Base-by-base conservation (phyloP, 2,329 filamentous ascomycete species). In the Cladosporium colombiae region DNA sequence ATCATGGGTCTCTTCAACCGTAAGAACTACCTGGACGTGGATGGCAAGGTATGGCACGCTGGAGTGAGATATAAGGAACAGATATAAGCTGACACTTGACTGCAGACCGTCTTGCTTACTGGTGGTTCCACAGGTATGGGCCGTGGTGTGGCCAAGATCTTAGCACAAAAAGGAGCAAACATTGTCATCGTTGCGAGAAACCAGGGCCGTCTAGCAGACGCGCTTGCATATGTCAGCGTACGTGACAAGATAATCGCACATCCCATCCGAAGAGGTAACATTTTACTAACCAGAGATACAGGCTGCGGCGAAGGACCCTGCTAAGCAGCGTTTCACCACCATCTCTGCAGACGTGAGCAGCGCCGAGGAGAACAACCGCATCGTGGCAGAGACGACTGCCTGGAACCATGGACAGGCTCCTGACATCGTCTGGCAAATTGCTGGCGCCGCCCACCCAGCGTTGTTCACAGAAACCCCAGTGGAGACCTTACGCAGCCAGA, bases 111-210 rank as follows among this genome's bases (percentile, higher is more conserved):
- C 62, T 83, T 98, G 64, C 83, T 99, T 62, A 99, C 95, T 0
- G 95, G 95, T 56, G 93, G 89, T 35, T 97, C 95, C 0, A 91
- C 97, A 75, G 95, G 95, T 66, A 92, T 97, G 90, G 95, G 95
- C 67, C 88, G 89, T 71, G 87, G 88, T 61, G 86, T 89, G 23
- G 93, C 89, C 5, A 84, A 87, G 61, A 84, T 93, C 70, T 86
- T 99, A 53, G 86, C 94, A 2, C 82, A 85, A 59, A 93, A 93
- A 77, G 95, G 95, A 56, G 94, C 95, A 67, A 92, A 93, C 77
- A 77, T 99, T 64, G 87, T 96, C 68, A 88, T 98, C 69, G 89
- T 97, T 60, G 89, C 94, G 16, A 90, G 95, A 64, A 91, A 89
- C 70, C 82, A 86, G 14, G 81, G 81, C 66, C 96, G 94, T 77